Base-by-base conservation (phyloP, 2,329 filamentous ascomycete genomes). In the Samsoniella hepiali region DNA sequence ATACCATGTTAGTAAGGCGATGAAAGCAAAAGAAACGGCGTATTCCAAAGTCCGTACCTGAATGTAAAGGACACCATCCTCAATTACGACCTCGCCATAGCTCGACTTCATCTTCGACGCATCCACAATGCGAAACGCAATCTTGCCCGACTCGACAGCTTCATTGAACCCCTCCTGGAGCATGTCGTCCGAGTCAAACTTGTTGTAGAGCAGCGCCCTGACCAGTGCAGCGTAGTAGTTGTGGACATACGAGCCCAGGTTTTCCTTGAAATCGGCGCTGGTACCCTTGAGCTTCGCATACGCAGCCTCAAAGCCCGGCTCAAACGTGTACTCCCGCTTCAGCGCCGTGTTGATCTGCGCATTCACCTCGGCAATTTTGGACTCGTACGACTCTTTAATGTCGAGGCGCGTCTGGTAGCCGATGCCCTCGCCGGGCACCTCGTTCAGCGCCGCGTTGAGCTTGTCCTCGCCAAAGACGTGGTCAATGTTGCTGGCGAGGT, bases 11-110 rank as follows among this genome's bases (percentile, higher is more conserved):
- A 29, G n/a, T n/a, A 29, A 22, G 22, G 22, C 22, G 22, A 22
- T 22, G 1, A 22, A 22, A 22, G 22, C 22, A 22, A 22, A 22
- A 22, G 22, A 38, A 38, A 17, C 31, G 10, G 4, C 45, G 36
- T 17, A 42, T 6, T 15, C 9, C 27, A 36, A 11, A 49, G 38
- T 3, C 32, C 71, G 68, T 72, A 79, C 77, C 76, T 83, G 81
- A n/a, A 86, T 68, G 63, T 81, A 82, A 29, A 84, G 70, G 36
- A 78, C 71, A 1, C 81, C 82, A 45, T 79, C 78, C 68, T 84
- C 81, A 36, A 84, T 63, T 2, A 79, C 72, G 22, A 71, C 69
- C 74, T 85, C 82, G 66, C 78, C 75, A 64, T 82, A 83, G 13
- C 69, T 72, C 6, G 66, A 70, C 62, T 76, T 74, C 9, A 69